Evolutionary conservation across 495 filamentous ascomycete species (phyloP).

Genomic region (Ramalina peruviana): DNA sequence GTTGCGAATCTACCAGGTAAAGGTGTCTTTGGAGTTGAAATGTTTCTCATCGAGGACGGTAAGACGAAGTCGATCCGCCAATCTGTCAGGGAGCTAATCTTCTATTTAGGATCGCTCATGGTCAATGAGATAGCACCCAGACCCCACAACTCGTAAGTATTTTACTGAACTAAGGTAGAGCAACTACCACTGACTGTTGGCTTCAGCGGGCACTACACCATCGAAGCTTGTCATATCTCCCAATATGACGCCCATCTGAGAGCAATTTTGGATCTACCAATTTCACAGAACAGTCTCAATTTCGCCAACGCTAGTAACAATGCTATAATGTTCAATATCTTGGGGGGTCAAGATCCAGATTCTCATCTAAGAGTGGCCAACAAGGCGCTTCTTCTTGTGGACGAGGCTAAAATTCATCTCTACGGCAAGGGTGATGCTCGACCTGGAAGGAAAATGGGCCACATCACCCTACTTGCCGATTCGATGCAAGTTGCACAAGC

Average conservation of each 20-base stretch:
- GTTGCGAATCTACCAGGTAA: conserved; percentile 71
- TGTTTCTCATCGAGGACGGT: conserved; percentile 79
- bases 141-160: conserved; percentile 63
- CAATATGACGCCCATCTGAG: conserved; percentile 86
- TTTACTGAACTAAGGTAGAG: too few relatives aligned
- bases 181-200: not conserved
- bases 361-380: conserved; percentile 57
- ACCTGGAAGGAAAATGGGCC: conserved; percentile 87
- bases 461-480: conserved; percentile 62
- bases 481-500: conserved; percentile 60
- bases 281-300: conserved; percentile 44
- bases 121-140: conserved; percentile 93
- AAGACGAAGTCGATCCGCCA: conserved; percentile 17
- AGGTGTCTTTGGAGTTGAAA: conserved; percentile 91
- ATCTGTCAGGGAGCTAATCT: too few relatives aligned
- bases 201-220: conserved; percentile 70
- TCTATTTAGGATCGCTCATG: conserved; percentile 37
- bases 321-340: conserved; percentile 93
- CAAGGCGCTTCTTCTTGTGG: conserved; percentile 41
- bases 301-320: conserved; percentile 42
- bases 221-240: conserved; percentile 80
- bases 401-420: conserved; percentile 59
- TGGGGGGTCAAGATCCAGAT: conserved; percentile 56
- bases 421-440: conserved; percentile 82
- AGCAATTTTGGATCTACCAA: conserved; percentile 68